A percentile compares a stretch with the other conserved stretches of the same genome.
Evolutionary conservation across 306 rosid genomes (phyloP).

Genomic region (cucumber (Cucumis sativus)): Cucumber_9930_V3 NC_026658.2:739501-740000

Average conservation of each 20-base stretch:
- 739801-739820: neutral
- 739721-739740: neutral
- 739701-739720: neutral
- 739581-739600: neutral
- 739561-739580: neutral
- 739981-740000: slow-evolving; percentile 51
- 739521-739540: neutral
- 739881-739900: neutral
- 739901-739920: slow-evolving; percentile 39
- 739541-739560: neutral
- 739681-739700: neutral
- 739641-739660: neutral
- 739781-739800: neutral
- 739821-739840: neutral
- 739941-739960: slow-evolving; percentile 37
- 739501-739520: neutral
- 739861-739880: neutral
- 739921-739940: slow-evolving; percentile 33
- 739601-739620: neutral
- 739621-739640: neutral
- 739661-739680: neutral
- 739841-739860: neutral
- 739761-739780: neutral
- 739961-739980: slow-evolving; percentile 47
- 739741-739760: neutral